Evolutionary conservation across 768 basidiomycete species (phyloP).

Genomic region (Russula earlei): DNA sequence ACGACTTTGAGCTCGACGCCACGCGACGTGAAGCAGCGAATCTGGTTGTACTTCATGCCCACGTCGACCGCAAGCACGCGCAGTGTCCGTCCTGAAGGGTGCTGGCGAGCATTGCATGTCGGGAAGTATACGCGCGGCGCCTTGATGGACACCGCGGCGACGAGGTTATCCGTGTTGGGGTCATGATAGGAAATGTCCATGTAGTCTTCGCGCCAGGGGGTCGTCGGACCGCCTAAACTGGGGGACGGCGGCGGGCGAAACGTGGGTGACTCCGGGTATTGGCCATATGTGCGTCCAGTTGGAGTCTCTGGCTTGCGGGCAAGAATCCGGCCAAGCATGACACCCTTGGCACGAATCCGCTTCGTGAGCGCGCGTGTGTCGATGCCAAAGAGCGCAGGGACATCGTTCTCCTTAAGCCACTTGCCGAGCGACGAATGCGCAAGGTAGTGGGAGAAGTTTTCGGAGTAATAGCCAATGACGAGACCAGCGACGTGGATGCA

Average conservation of each 20-base stretch:
- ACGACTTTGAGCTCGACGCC: constrained; percentile 96
- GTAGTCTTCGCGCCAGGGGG: constrained; percentile 78
- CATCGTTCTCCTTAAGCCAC: constrained; percentile 92
- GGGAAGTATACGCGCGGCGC: constrained; percentile 63
- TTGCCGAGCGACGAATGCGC: constrained; percentile 77
- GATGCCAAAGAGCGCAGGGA: constrained; percentile 92
- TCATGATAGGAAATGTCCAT: constrained; percentile 75
- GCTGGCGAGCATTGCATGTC: constrained; percentile 42
- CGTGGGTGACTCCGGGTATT: constrained; percentile 31
- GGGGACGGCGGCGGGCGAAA: constrained; percentile 48
- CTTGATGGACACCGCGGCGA: constrained; percentile 75
- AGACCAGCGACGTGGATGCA: constrained; percentile 90
- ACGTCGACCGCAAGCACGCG: constrained; percentile 91
- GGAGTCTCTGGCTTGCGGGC: constrained; percentile 46
- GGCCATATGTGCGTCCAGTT: constrained; percentile 29
- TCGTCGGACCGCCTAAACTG: constrained; percentile 21
- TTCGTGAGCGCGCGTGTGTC: constrained; percentile 97
- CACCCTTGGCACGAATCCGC: constrained; percentile 89
- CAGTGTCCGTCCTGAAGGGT: constrained; percentile 71
- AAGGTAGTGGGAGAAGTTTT: constrained; percentile 91
- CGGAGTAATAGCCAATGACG: constrained; percentile 88
- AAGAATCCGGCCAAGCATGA: constrained; percentile 80
- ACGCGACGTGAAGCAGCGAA: constrained; percentile 86
- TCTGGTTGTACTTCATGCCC: constrained; percentile 99
- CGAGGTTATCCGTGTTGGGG: constrained; percentile 84